Evolutionary conservation across 441 rosid species (phyloP).

Genomic region (Viola pubescens): DNA sequence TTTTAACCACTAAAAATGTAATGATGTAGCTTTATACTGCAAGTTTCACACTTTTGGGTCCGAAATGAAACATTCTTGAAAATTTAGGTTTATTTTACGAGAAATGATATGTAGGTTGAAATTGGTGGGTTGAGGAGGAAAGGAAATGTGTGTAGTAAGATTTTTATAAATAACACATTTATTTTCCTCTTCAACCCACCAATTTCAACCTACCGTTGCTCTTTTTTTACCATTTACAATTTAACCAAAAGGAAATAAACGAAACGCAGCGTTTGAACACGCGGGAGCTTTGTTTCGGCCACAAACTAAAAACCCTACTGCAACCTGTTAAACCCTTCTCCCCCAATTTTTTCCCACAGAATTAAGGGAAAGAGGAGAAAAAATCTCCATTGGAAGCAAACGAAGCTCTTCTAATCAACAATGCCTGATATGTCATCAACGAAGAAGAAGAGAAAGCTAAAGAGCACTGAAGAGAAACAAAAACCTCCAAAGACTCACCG

Average conservation of each 20-base stretch:
- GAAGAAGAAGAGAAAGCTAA: conserved; percentile 39
- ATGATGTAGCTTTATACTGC: no score
- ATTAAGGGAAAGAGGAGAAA: not conserved
- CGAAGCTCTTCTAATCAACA: not conserved
- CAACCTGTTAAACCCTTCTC: conserved; percentile 1
- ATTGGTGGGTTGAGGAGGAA: no score
- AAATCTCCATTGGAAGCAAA: not conserved
- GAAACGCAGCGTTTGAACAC: not conserved
- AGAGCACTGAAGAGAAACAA: conserved; percentile 17
- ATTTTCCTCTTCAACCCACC: no score
- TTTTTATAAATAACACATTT: no score
- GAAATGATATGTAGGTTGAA: no score
- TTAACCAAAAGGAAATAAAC: not conserved
- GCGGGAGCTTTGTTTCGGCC: not conserved
- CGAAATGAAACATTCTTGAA: no score
- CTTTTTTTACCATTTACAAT: no score
- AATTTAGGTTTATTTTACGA: no score
- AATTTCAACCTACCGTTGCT: no score
- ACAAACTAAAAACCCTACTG: conserved; percentile 2
- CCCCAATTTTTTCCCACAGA: not conserved
- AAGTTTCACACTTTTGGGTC: no score
- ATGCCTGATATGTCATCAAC: conserved; percentile 27
- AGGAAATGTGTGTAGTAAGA: no score
- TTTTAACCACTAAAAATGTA: no score
- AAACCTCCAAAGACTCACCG: conserved; percentile 23